phyloP scores from a whole-genome alignment of 2,329 filamentous ascomycete genomes.

The Coniella vitis region DNA sequence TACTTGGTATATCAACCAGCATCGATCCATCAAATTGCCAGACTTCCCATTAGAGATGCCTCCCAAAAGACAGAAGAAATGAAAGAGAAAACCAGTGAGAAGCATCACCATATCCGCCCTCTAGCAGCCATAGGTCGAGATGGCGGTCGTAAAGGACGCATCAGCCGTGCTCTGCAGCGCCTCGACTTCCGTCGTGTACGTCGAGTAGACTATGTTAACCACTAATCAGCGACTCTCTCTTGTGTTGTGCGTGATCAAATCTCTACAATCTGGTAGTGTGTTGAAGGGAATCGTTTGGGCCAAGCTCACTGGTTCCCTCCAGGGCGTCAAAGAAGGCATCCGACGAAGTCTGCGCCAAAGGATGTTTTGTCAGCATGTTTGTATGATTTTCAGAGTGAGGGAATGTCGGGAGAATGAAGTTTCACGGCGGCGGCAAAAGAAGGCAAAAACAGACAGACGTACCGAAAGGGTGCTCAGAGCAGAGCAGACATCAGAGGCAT shows the following conservation, averaged over 20 bases:
- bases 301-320: background rate
- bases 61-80: too few relatives aligned
- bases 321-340: constrained; percentile 3
- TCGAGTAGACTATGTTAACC: background rate
- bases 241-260: background rate
- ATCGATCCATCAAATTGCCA: too few relatives aligned
- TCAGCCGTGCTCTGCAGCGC: constrained; percentile 1
- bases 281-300: too few relatives aligned
- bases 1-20: too few relatives aligned
- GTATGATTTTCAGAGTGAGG: too few relatives aligned
- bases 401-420: too few relatives aligned
- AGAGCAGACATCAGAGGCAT: constrained; percentile 2
- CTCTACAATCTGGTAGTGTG: too few relatives aligned
- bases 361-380: background rate
- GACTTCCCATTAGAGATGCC: too few relatives aligned
- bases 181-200: background rate
- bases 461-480: constrained; percentile 7
- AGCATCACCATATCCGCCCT: too few relatives aligned
- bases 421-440: too few relatives aligned
- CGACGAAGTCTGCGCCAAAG: background rate
- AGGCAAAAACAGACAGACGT: background rate
- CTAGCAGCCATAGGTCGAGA: constrained; percentile 4
- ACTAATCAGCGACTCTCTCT: background rate
- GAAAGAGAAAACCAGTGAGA: too few relatives aligned
- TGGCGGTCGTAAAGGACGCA: background rate